Base-by-base conservation (phyloP, 2,329 filamentous ascomycete genomes). In the Parastagonospora nodorum region DNA sequence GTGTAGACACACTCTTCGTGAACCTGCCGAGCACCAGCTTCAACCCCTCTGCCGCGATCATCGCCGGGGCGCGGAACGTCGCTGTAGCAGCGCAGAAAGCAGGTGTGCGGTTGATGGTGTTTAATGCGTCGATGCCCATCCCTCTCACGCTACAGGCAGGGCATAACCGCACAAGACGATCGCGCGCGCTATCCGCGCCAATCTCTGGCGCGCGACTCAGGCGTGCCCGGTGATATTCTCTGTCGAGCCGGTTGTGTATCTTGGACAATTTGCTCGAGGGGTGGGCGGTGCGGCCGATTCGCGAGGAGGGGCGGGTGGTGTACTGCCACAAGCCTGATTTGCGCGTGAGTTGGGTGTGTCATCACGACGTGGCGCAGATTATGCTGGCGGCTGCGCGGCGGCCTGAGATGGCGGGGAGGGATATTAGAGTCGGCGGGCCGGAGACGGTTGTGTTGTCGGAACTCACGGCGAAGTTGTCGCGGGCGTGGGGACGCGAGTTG, bases 261-360 rank as follows among this genome's bases (percentile, higher is more conserved):
- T 76, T 7, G 73, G 73, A 76, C 50, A 76, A 75, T 31, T 57
- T 75, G 0, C 64, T 75, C 8, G 72, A 75, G 53, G 74, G 74
- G 30, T 75, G 74, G 74, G 72, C 73, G 4, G 52, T 73, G 10
- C 66, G 68, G 1, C 68, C 72, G 0, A 68, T 76, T 16, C 58
- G 66, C 2, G 72, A 75, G 45, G 50, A 53, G 8, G 60, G 71
- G 9, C 74, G 68, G 0, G 54, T 76, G 24, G 66, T 74, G 2
- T 76, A 76, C 55, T 76, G 74, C 56, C 73, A 75, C 62, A 73
- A 73, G 43, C 70, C 71, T 0, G 50, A 59, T 5, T 66, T 76
- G 5, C 60, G 68, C 16, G 73, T 73, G 2, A 72, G 67, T 1
- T 76, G 74, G 74, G 75, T 75, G 45, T 74, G 73, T 53, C 73